Evolutionary conservation across 305 asterid genomes (phyloP).

Genomic region (Fraxinus ornus): DNA sequence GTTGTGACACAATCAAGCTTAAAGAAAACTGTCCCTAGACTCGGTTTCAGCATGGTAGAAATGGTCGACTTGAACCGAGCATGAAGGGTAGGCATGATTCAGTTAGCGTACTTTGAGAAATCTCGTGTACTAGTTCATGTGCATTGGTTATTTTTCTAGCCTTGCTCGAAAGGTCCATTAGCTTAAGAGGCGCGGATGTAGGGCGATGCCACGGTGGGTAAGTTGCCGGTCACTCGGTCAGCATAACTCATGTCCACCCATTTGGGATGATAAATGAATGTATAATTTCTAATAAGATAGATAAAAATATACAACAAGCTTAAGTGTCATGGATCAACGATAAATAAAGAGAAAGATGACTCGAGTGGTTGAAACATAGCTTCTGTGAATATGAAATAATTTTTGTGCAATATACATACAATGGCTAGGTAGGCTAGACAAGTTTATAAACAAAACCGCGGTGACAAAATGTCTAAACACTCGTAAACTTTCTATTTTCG

Average conservation of each 20-base stretch:
- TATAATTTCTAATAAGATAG: not conserved
- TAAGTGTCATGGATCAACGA: not conserved
- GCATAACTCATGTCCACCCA: not conserved
- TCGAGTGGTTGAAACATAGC: not conserved
- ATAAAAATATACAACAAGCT: too few relatives aligned
- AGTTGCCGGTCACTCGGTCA: not conserved
- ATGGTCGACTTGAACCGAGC: not conserved
- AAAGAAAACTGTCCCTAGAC: not conserved
- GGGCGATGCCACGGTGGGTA: not conserved
- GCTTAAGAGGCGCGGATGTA: too few relatives aligned
- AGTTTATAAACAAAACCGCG: too few relatives aligned
- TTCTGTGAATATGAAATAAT: not conserved
- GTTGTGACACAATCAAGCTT: not conserved
- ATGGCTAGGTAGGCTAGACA: too few relatives aligned
- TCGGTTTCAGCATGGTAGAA: not conserved
- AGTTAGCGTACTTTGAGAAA: not conserved
- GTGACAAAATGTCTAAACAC: too few relatives aligned
- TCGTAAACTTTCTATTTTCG: too few relatives aligned
- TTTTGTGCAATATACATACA: too few relatives aligned
- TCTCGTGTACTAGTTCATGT: not conserved
- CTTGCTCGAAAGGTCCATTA: not conserved
- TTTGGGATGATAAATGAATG: not conserved
- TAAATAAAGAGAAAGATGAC: not conserved
- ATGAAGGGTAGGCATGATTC: not conserved
- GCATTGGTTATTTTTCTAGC: not conserved